Evolutionary conservation across 2,329 filamentous ascomycete species (phyloP).

Genomic region (Aspergillus sp.): DNA sequence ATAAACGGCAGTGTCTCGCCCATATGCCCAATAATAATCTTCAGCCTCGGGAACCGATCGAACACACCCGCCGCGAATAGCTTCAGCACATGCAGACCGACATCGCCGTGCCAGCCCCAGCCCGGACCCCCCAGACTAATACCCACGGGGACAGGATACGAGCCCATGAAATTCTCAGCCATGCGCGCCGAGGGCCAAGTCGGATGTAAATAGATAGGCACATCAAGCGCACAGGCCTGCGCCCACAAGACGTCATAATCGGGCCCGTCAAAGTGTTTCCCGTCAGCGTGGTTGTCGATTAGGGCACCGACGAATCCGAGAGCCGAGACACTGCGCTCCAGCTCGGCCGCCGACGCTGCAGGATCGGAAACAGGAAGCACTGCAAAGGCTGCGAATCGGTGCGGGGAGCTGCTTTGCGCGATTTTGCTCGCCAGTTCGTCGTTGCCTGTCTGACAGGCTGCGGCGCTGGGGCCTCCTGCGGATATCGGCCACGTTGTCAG

Average conservation of each 20-base stretch:
- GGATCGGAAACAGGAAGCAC: constrained; percentile 33
- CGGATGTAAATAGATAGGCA: constrained; percentile 63
- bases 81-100: constrained; percentile 35
- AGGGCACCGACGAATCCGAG: constrained; percentile 61
- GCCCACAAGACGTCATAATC: constrained; percentile 59
- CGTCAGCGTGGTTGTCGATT: constrained; percentile 58
- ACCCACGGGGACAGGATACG: constrained; percentile 29
- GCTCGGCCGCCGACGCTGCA: constrained; percentile 28
- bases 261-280: constrained; percentile 56
- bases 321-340: constrained; percentile 48
- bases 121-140: constrained; percentile 21
- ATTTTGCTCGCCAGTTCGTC: neutral
- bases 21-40: constrained; percentile 57
- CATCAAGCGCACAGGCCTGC: constrained; percentile 55
- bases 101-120: constrained; percentile 42
- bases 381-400: constrained; percentile 13
- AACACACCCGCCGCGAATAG: constrained; percentile 57
- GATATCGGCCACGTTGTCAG: neutral
- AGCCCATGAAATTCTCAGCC: constrained; percentile 34
- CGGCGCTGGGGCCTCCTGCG: neutral
- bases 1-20: constrained; percentile 57
- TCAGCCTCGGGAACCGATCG: constrained; percentile 54
- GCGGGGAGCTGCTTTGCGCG: neutral
- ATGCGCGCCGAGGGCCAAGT: constrained; percentile 38
- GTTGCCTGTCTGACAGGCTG: neutral